Evolutionary conservation across 2,329 filamentous ascomycete genomes (phyloP), one percentile per base, ranked within the genome.

Genomic region (Cercospora sp.): DNA sequence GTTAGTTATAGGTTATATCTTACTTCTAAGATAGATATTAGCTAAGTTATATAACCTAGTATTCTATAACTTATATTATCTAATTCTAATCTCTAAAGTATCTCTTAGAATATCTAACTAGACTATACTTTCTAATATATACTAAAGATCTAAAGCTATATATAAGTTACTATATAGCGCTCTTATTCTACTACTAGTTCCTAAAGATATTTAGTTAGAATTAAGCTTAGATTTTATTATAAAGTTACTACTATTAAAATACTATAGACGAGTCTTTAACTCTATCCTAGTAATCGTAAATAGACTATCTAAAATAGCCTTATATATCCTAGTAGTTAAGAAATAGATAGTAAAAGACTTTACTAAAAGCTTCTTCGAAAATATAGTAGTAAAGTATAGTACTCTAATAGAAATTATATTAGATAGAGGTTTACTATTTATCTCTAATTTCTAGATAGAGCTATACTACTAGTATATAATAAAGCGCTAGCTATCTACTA

Each of bases 281-380:
- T 16, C 57, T 6, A 70, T 76, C 23, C 66, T 73, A 42, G 67
- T 76, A 33, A 57, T 77, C 18, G 67, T 74, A 8, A 64, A 75
- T 51, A 16, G 71, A 26, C 69, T 74, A 8, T 72, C 68, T 7
- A 77, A 77, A 57, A 72, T 69, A 65, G 63, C 63, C 0, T 45
- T 69, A 55, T 71, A 68, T 48, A 48, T 48, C 13, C 42, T 20
- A 16, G 42, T 13, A 33, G 23, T 58, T 23, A 62, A 31, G 18
- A 64, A 36, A 60, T 31, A 63, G 13, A 20, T 63, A 39, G 30
- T n/a, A 28, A 18, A 63, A 18, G 64, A 59, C 51, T 39, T 67
- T 48, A 13, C 42, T 48, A 48, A 48, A 48, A 20, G 13, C 13
- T 48, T 48, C 42, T 48, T 48, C 42, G 42, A 48, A 13, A 48